Evolutionary conservation across 2,329 filamentous ascomycete species (phyloP).

Genomic region (Mariannaea elegans): DNA sequence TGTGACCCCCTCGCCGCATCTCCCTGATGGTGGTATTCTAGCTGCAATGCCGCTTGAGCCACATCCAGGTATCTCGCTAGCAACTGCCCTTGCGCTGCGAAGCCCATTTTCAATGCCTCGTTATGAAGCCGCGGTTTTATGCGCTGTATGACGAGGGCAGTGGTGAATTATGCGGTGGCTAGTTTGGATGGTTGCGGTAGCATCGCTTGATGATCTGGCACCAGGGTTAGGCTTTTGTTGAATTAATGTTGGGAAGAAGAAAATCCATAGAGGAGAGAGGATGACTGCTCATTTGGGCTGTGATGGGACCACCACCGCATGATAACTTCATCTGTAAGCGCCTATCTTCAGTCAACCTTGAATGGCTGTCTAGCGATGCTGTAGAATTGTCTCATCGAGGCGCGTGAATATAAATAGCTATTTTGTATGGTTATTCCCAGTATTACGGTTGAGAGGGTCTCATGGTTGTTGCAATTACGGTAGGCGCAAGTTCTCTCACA

Average conservation of each 20-base stretch:
- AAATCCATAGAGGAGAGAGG: background rate
- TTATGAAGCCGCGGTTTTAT: constrained; percentile 4
- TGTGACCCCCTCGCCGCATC: background rate
- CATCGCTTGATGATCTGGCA: background rate
- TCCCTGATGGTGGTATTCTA: background rate
- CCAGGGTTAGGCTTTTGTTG: background rate
- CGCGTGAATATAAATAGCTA: too few relatives aligned
- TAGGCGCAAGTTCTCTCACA: too few relatives aligned
- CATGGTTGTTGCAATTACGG: too few relatives aligned
- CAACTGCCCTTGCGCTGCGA: constrained; percentile 26
- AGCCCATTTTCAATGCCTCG: constrained; percentile 29
- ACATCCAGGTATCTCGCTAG: constrained; percentile 39
- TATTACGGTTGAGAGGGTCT: too few relatives aligned
- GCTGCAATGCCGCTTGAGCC: constrained; percentile 26
- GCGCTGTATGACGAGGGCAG: background rate
- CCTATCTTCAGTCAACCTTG: background rate
- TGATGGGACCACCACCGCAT: background rate
- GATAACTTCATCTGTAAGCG: background rate
- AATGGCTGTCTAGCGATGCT: too few relatives aligned
- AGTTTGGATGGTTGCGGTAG: background rate
- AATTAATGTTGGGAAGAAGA: background rate
- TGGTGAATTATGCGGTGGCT: background rate
- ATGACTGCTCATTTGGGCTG: too few relatives aligned
- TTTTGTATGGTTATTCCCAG: too few relatives aligned
- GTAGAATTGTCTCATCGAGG: too few relatives aligned